phyloP scores from a whole-genome alignment of 768 basidiomycete species.

The Pholiota microspora region DNA sequence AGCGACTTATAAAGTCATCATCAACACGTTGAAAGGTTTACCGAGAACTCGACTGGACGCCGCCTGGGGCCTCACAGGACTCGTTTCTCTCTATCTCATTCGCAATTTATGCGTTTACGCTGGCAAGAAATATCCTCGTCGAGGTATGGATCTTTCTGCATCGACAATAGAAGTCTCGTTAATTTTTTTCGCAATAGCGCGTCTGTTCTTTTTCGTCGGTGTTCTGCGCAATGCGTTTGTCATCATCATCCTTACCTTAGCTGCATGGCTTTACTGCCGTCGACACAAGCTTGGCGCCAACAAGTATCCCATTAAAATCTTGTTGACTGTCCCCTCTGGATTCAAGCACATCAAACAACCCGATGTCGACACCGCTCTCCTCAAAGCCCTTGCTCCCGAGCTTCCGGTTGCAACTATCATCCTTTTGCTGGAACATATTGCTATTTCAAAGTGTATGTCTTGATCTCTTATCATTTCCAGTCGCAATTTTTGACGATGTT shows the following conservation, averaged over 20 bases:
- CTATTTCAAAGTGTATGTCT: slow-evolving; percentile 86
- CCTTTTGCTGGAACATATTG: slow-evolving; percentile 91
- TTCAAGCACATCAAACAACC: slow-evolving; percentile 58
- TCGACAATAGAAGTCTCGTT: not conserved
- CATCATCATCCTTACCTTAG: slow-evolving; percentile 81
- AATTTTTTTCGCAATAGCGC: slow-evolving; percentile 39
- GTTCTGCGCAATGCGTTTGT: slow-evolving; percentile 86
- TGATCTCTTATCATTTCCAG: not conserved
- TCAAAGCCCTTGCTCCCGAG: slow-evolving; percentile 69
- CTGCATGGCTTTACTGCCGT: slow-evolving; percentile 82
- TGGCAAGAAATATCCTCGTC: slow-evolving; percentile 57
- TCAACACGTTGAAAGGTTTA: slow-evolving; percentile 87
- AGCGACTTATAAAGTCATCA: slow-evolving; percentile 83
- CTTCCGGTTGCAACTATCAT: slow-evolving; percentile 87
- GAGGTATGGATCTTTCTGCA: slow-evolving; percentile 38
- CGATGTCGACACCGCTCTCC: slow-evolving; percentile 39
- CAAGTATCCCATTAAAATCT: slow-evolving; percentile 81
- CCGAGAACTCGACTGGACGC: slow-evolving; percentile 75
- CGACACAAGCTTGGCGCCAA: slow-evolving; percentile 55
- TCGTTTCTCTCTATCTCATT: slow-evolving; percentile 68
- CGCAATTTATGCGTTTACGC: slow-evolving; percentile 53
- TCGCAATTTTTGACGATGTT: slow-evolving; percentile 1
- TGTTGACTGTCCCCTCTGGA: slow-evolving; percentile 82
- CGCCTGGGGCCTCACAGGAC: slow-evolving; percentile 82
- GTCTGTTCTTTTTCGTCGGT: slow-evolving; percentile 74